These are phyloP conservation scores for Leccinellum albellum DNA, from an alignment of 768 basidiomycete species.

Conservation along the genomic window DNA sequence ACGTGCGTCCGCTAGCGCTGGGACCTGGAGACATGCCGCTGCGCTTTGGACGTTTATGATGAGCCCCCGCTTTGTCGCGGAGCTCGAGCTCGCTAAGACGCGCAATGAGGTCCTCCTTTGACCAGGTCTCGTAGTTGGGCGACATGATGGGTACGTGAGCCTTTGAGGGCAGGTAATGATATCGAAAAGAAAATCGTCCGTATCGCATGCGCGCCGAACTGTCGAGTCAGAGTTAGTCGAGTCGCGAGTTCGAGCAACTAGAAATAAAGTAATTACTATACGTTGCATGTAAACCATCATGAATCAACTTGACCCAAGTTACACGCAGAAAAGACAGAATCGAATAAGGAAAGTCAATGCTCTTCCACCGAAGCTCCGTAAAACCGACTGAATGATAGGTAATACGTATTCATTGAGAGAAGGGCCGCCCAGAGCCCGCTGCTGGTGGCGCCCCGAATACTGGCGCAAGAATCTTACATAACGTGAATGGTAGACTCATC, in stretches of 20 bases:
- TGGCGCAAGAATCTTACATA: too few relatives aligned
- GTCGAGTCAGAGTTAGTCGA: background rate
- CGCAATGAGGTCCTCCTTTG: constrained; percentile 68
- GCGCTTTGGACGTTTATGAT: constrained; percentile 14
- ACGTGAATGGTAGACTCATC: too few relatives aligned
- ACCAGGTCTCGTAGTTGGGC: constrained; percentile 51
- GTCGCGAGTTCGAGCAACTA: background rate
- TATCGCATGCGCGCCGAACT: constrained; percentile 23
- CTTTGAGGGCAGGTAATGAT: constrained; percentile 30
- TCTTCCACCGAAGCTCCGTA: background rate
- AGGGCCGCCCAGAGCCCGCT: background rate
- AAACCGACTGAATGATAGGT: too few relatives aligned
- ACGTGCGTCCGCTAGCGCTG: constrained; percentile 35
- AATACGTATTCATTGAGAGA: too few relatives aligned
- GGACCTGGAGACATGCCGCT: constrained; percentile 8
- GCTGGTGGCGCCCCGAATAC: too few relatives aligned
- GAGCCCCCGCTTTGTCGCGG: constrained; percentile 10
- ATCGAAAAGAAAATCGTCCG: constrained; percentile 31
- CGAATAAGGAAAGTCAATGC: too few relatives aligned
- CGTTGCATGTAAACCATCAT: background rate
- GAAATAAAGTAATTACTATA: background rate
- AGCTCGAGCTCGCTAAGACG: constrained; percentile 56
- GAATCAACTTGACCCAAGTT: background rate
- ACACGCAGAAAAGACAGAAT: background rate
- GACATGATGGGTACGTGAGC: constrained; percentile 33